Base-by-base conservation (phyloP, 257 asterid genomes). In the Forsythia suspensa region DNA sequence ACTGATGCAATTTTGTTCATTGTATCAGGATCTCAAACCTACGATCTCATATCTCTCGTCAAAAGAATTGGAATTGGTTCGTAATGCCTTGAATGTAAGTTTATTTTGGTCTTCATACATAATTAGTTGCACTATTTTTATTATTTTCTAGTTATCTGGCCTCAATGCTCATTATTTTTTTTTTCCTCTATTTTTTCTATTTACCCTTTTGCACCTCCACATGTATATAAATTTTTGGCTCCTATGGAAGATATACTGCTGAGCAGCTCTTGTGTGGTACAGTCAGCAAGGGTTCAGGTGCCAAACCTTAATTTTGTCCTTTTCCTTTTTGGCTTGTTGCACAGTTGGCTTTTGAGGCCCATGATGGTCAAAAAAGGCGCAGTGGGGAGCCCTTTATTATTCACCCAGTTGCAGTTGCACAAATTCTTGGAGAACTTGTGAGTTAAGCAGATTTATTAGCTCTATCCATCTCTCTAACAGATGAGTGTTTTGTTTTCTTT, bases 391-490 rank as follows among this genome's bases (percentile, higher is more conserved):
- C 98, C 78, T 94, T 92, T 71, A 92, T 94, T 51, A 90, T 91
- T 77, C 98, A 94, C 80, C 98, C 98, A 57, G 96, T 94, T 79
- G 98, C 97, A 80, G 98, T 94, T 86, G 98, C 98, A 76, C 90
- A 89, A 83, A 92, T 94, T 89, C 96, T 94, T 4, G 98, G 97
- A 83, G 97, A 92, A 85, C 94, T 94, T 59, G 98, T 94, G 80
- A 85, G 97, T 78, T 63, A 39, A 81, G 70, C 71, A 63, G 72
- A 69, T 46, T 73, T 72, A 74, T 77, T 18, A 12, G 57, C 44
- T 73, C 66, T 71, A 24, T 38, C 24, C 36, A 59, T 74, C 42
- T 46, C 44, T 21, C 9, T 9, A 63, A 18, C 29, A 20, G 67
- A n/a, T 57, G 36, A 59, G 67, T 3, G 29, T 1, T 59, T 52